A percentile compares a stretch with the other conserved stretches of the same genome.
These are phyloP conservation scores for Chloris gayana DNA, from an alignment of 176 grass and related monocot species.

Conservation along the genomic window DNA sequence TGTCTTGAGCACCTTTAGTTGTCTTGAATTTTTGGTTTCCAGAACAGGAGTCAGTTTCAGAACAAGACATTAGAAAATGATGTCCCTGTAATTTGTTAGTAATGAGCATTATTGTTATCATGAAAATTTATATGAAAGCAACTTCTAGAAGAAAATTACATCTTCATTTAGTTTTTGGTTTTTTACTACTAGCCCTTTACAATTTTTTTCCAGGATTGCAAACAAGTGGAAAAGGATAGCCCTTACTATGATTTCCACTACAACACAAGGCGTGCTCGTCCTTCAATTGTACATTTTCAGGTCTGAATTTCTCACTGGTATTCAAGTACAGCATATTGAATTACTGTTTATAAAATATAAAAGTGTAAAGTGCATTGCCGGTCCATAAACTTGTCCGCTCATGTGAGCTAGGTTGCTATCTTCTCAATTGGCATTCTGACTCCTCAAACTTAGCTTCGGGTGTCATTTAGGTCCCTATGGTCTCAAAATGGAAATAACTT, in stretches of 20 bases:
- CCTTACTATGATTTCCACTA: conserved; percentile 91
- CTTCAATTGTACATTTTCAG: conserved; percentile 94
- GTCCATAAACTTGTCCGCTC: too few species aligned
- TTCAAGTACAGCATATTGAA: conserved; percentile 6
- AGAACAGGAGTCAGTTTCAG: background rate
- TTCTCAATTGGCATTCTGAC: too few species aligned
- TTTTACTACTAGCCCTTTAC: background rate
- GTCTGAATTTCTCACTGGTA: conserved; percentile 35
- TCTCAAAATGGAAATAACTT: too few species aligned
- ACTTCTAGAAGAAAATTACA: background rate
- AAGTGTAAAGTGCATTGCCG: too few species aligned
- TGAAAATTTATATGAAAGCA: background rate
- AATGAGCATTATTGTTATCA: background rate
- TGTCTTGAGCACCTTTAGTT: background rate
- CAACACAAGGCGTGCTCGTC: conserved; percentile 72
- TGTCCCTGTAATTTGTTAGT: background rate
- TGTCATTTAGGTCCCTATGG: too few species aligned
- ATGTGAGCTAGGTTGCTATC: too few species aligned
- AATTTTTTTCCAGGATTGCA: conserved; percentile 56
- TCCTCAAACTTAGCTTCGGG: too few species aligned
- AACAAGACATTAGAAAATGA: background rate
- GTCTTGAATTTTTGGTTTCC: background rate
- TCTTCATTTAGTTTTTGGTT: background rate
- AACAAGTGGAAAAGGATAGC: conserved; percentile 55
- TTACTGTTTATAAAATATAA: background rate